These are phyloP conservation scores for Spergularia marina DNA, from an alignment of 148 eudicot genomes.

Conservation along the genomic window DNA sequence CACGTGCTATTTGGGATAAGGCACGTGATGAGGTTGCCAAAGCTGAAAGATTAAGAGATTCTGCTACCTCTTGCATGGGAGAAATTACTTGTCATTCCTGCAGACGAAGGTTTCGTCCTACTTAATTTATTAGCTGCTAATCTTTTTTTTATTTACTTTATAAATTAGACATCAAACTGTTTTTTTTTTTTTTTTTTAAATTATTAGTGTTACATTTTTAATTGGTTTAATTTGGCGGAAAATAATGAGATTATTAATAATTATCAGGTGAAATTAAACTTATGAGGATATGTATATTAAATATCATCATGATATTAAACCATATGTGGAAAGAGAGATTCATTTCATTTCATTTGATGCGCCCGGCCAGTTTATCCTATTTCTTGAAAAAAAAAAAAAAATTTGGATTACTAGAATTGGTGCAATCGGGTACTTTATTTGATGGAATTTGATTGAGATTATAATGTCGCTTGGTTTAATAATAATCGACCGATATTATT, in stretches of 20 bases:
- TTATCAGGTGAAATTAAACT: too few species aligned
- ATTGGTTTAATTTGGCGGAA: not conserved
- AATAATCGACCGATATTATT: too few species aligned
- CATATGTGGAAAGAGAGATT: constrained; percentile 1
- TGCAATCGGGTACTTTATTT: too few species aligned
- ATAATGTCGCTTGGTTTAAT: too few species aligned
- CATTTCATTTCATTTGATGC: not conserved
- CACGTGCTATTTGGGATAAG: constrained; percentile 74
- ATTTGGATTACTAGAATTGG: too few species aligned
- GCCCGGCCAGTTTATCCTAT: constrained; percentile 9
- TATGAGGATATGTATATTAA: constrained; percentile 8
- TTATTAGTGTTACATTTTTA: not conserved
- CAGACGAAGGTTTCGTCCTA: constrained; percentile 67
- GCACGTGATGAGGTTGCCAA: constrained; percentile 67
- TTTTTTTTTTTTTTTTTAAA: not conserved
- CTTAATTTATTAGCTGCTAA: too few species aligned
- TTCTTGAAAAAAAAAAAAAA: not conserved
- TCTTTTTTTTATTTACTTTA: not conserved
- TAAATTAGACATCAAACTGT: not conserved
- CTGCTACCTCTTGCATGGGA: constrained; percentile 55
- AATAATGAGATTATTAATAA: not conserved
- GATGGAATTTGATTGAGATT: too few species aligned
- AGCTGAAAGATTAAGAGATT: constrained; percentile 60
- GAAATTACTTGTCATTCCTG: constrained; percentile 84
- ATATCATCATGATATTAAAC: not conserved